Percentiles rank a stretch among this genome's conserved stretches.
phyloP scores from a whole-genome alignment of 176 grass and related monocot genomes.

The Avena sativa region DNA sequence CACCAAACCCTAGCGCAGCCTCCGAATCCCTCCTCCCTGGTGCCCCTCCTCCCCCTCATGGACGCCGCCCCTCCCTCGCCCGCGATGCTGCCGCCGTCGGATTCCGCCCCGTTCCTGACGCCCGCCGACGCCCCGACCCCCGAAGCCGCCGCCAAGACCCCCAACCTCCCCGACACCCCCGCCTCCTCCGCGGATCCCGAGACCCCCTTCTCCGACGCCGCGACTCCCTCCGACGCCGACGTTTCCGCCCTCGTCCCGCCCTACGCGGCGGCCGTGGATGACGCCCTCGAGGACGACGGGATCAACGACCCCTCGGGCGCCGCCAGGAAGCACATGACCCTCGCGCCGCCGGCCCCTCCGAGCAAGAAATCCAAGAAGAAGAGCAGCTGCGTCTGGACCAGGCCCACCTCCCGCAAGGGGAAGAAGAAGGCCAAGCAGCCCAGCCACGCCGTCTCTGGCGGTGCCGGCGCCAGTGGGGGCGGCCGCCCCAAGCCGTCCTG shows the following conservation, averaged over 20 bases:
- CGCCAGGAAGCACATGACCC: constrained; percentile 43
- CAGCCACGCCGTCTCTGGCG: neutral
- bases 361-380: constrained; percentile 93
- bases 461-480: constrained; percentile 23
- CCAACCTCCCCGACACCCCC: constrained; percentile 47
- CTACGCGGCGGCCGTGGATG: constrained; percentile 22
- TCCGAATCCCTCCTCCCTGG: neutral
- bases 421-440: constrained; percentile 78
- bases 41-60: neutral
- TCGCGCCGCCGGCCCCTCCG: constrained; percentile 45
- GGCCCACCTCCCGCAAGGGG: constrained; percentile 73
- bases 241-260: neutral
- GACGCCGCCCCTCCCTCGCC: constrained; percentile 6
- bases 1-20: neutral
- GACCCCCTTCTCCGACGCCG: constrained; percentile 44
- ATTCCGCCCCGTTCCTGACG: neutral
- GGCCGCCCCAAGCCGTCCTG: constrained; percentile 25
- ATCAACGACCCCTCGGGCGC: constrained; percentile 42
- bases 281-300: constrained; percentile 41
- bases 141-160: constrained; percentile 29
- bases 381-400: constrained; percentile 77
- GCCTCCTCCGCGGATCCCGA: constrained; percentile 45
- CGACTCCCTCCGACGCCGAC: constrained; percentile 51
- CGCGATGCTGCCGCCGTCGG: neutral
- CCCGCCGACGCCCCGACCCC: constrained; percentile 32